Evolutionary conservation across 306 rosid species (phyloP).

Genomic region (Fragaria ananassa): DNA sequence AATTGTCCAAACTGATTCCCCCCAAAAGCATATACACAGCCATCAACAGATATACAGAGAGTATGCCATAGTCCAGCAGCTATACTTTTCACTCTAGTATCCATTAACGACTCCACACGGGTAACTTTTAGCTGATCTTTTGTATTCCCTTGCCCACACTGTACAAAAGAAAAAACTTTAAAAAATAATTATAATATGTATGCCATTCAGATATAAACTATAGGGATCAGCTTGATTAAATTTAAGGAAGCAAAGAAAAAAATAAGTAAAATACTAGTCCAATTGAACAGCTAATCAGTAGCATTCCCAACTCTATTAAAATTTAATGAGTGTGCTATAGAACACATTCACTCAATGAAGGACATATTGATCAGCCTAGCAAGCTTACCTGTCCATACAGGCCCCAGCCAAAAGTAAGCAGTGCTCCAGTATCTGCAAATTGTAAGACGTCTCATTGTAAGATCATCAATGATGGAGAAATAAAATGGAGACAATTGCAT

Average conservation of each 20-base stretch:
- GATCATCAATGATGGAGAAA: neutral
- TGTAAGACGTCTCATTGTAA: conserved; percentile 12
- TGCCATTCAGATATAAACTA: neutral
- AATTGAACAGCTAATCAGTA: neutral
- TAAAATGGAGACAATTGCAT: neutral
- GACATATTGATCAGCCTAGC: conserved; percentile 2
- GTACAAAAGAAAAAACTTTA: neutral
- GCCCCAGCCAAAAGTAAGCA: conserved; percentile 91
- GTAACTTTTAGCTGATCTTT: conserved; percentile 75
- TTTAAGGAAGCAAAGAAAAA: neutral
- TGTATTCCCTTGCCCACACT: conserved; percentile 84
- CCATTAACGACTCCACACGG: conserved; percentile 55
- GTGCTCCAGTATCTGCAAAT: conserved; percentile 63
- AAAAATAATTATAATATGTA: neutral
- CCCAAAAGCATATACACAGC: conserved; percentile 66
- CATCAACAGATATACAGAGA: conserved; percentile 59
- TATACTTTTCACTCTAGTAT: conserved; percentile 44
- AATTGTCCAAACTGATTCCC: conserved; percentile 94
- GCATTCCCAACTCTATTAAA: neutral
- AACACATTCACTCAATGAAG: neutral
- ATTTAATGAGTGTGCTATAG: neutral
- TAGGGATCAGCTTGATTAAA: neutral
- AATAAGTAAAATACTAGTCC: neutral
- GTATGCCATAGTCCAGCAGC: conserved; percentile 97
- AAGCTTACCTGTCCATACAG: conserved; percentile 80